Conservation (phyloP, 2,329 filamentous ascomycete genomes). For the Gnomoniopsis smithogilvyi region DNA sequence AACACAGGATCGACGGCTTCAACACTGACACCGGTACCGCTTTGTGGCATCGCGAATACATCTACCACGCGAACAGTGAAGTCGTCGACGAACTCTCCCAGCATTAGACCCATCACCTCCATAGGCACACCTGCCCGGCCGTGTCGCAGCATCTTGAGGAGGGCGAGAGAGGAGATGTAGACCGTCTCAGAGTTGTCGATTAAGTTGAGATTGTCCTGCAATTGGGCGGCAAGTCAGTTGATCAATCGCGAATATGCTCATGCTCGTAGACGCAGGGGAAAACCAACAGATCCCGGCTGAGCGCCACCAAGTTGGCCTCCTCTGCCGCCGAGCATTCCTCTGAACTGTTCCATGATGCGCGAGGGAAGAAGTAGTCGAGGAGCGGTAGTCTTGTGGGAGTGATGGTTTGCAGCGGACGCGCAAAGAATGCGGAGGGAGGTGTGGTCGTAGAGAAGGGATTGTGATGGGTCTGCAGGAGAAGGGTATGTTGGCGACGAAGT, state of each 20-base stretch:
- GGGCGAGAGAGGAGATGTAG: conserved; percentile 95
- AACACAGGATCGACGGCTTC: conserved; percentile 98
- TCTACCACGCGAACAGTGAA: conserved; percentile 98
- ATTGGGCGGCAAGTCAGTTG: conserved; percentile 16
- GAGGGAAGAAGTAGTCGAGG: conserved; percentile 14
- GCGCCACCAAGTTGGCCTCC: conserved; percentile 65
- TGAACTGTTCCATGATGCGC: conserved; percentile 79
- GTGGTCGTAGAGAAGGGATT: conserved; percentile 1
- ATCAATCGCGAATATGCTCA: background rate
- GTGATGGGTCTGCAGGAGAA: background rate
- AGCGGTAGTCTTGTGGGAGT: conserved; percentile 8
- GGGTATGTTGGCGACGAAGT: background rate
- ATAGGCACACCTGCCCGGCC: conserved; percentile 96
- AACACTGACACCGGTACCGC: conserved; percentile 95
- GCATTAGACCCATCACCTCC: conserved; percentile 99
- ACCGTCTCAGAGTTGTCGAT: conserved; percentile 99
- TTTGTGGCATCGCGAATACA: conserved; percentile 99
- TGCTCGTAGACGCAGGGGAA: conserved; percentile 3
- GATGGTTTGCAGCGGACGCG: background rate
- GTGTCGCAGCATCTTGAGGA: conserved; percentile 98
- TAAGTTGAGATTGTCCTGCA: conserved; percentile 80
- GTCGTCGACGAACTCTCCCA: conserved; percentile 98
- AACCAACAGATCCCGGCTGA: conserved; percentile 58
- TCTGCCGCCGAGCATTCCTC: conserved; percentile 74
- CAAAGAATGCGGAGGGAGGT: background rate